phyloP scores from a whole-genome alignment of 768 basidiomycete genomes.

The Leucosporidium scottii region DNA sequence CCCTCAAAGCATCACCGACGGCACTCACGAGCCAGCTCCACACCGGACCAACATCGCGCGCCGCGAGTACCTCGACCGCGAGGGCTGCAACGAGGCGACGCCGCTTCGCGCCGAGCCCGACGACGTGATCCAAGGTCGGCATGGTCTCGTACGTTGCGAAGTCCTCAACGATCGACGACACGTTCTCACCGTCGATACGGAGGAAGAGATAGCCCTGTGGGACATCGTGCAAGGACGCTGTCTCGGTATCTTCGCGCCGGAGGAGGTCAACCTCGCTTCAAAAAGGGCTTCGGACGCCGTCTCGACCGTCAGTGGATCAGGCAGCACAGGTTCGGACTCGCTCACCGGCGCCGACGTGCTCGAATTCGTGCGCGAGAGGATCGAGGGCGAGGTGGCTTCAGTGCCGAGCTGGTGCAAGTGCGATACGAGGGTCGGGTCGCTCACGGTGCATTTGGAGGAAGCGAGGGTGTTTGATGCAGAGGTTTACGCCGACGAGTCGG shows the following conservation, averaged over 20 bases:
- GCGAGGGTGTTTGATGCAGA: constrained; percentile 81
- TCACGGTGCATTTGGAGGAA: constrained; percentile 81
- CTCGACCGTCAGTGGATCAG: background rate
- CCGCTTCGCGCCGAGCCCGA: constrained; percentile 58
- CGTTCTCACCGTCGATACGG: constrained; percentile 81
- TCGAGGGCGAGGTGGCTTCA: constrained; percentile 86
- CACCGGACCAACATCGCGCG: constrained; percentile 35
- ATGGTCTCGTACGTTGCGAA: constrained; percentile 72
- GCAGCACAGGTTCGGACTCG: background rate
- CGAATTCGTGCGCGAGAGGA: constrained; percentile 76
- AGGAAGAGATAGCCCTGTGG: constrained; percentile 85
- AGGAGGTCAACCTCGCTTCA: constrained; percentile 53
- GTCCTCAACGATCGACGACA: constrained; percentile 82
- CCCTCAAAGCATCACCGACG: constrained; percentile 14
- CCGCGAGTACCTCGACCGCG: constrained; percentile 50
- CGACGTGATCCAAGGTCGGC: constrained; percentile 59
- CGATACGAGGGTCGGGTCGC: constrained; percentile 80
- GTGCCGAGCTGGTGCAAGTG: constrained; percentile 73
- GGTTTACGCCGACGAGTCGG: constrained; percentile 81
- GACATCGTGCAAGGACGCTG: constrained; percentile 74
- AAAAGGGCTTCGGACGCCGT: constrained; percentile 9
- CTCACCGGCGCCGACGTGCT: constrained; percentile 54
- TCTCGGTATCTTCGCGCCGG: constrained; percentile 59
- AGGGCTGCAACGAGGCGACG: constrained; percentile 66
- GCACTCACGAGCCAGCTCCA: background rate